phyloP scores from a whole-genome alignment of 768 basidiomycete species.

The Cubamyces sp. region DNA sequence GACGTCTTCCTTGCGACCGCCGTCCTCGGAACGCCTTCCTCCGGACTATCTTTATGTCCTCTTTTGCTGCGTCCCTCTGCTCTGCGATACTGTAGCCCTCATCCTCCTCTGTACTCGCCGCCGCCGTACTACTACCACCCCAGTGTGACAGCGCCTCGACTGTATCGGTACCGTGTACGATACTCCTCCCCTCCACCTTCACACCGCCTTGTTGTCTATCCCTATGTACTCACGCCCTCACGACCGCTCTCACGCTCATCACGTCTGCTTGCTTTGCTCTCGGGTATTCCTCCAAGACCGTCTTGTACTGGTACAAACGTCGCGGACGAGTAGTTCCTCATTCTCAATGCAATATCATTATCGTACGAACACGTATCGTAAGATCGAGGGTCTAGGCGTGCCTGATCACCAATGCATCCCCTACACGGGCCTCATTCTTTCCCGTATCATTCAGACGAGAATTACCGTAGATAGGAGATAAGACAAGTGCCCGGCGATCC shows the following conservation, averaged over 20 bases:
- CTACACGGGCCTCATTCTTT: too few species aligned
- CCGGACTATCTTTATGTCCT: conserved; percentile 18
- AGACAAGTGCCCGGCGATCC: too few species aligned
- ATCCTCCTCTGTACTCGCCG: neutral
- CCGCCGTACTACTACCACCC: neutral
- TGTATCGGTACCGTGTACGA: conserved; percentile 18
- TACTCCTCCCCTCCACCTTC: neutral
- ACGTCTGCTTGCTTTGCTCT: conserved; percentile 3
- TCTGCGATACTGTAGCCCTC: neutral
- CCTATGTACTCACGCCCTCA: conserved; percentile 6
- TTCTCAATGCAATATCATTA: neutral
- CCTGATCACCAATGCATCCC: too few species aligned
- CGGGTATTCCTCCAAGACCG: neutral
- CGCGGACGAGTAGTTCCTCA: neutral
- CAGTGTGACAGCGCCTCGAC: conserved; percentile 5
- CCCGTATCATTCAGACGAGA: too few species aligned
- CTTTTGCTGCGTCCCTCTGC: neutral
- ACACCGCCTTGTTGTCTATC: neutral
- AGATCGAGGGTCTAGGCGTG: too few species aligned
- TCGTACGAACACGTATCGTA: too few species aligned
- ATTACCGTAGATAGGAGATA: too few species aligned
- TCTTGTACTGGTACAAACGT: conserved; percentile 12
- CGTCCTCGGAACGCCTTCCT: neutral
- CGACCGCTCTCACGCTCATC: conserved; percentile 18
- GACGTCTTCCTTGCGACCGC: neutral